Conservation (phyloP, 495 filamentous ascomycete genomes). For the Hypoxylon lienhwacheense region DNA sequence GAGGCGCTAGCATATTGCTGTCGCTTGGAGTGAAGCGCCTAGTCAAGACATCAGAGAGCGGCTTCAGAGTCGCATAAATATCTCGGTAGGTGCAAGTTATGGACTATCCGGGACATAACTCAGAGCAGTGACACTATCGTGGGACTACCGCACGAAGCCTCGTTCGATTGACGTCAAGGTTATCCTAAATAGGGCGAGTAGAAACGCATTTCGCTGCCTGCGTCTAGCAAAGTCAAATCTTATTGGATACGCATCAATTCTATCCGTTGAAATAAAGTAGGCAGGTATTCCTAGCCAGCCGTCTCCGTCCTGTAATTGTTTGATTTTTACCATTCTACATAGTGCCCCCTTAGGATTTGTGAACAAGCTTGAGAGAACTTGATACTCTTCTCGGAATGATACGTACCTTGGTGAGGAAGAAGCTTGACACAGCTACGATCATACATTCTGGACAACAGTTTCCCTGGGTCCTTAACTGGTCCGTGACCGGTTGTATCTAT, state of each 20-base stretch:
- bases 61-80: constrained; percentile 30
- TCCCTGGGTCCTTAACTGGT: constrained; percentile 38
- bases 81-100: constrained; percentile 32
- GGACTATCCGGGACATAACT: constrained; percentile 37
- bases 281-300: constrained; percentile 33
- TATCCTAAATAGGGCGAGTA: constrained; percentile 38
- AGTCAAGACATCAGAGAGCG: constrained; percentile 33
- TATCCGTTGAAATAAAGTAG: constrained; percentile 38
- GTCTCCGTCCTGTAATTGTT: constrained; percentile 33
- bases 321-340: constrained; percentile 37
- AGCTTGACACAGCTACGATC: constrained; percentile 43
- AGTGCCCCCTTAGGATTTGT: constrained; percentile 30
- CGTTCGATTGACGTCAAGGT: constrained; percentile 40
- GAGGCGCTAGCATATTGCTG: constrained; percentile 27
- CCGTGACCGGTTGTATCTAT: constrained; percentile 44
- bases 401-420: constrained; percentile 46
- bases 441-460: constrained; percentile 39
- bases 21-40: constrained; percentile 31
- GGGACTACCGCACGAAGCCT: constrained; percentile 37
- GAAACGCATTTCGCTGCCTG: constrained; percentile 36
- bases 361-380: constrained; percentile 15
- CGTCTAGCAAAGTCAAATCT: constrained; percentile 4
- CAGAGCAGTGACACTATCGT: constrained; percentile 38
- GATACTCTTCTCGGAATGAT: background rate
- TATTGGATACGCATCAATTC: constrained; percentile 33